Conservation (phyloP, 768 basidiomycete genomes). For the Mycena rosella region DNA sequence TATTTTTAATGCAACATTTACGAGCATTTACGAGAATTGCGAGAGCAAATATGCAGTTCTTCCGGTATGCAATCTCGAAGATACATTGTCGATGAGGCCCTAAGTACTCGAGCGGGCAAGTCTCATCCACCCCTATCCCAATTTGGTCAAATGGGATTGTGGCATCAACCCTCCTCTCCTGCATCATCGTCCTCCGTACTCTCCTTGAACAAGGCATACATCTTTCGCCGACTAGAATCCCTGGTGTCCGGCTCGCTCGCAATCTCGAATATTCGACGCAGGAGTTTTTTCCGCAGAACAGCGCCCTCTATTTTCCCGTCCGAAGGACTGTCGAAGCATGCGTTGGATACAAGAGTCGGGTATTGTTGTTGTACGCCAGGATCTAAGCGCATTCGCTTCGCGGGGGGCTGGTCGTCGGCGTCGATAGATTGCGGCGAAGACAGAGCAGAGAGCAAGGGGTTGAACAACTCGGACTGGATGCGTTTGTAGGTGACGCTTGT, state of each 20-base stretch:
- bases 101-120: too few relatives aligned
- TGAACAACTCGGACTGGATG: slow-evolving; percentile 74
- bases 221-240: slow-evolving; percentile 83
- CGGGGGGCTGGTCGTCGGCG: slow-evolving; percentile 53
- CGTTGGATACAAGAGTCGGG: slow-evolving; percentile 63
- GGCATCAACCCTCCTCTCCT: slow-evolving; percentile 42
- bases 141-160: too few relatives aligned
- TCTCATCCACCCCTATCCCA: too few relatives aligned
- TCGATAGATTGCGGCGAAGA: slow-evolving; percentile 41
- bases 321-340: slow-evolving; percentile 60
- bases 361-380: slow-evolving; percentile 49
- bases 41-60: too few relatives aligned
- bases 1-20: too few relatives aligned
- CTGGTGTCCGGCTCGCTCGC: slow-evolving; percentile 82
- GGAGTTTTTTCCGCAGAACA: slow-evolving; percentile 65
- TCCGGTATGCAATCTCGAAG: too few relatives aligned
- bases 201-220: slow-evolving; percentile 87
- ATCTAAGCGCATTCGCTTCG: slow-evolving; percentile 62
- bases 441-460: slow-evolving; percentile 75
- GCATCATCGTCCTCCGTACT: slow-evolving; percentile 59
- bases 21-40: too few relatives aligned
- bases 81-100: too few relatives aligned
- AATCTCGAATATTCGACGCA: slow-evolving; percentile 76
- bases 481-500: slow-evolving; percentile 78
- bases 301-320: slow-evolving; percentile 53